Conservation (phyloP, 306 rosid species). For the Casuarina cunninghamiana region DNA sequence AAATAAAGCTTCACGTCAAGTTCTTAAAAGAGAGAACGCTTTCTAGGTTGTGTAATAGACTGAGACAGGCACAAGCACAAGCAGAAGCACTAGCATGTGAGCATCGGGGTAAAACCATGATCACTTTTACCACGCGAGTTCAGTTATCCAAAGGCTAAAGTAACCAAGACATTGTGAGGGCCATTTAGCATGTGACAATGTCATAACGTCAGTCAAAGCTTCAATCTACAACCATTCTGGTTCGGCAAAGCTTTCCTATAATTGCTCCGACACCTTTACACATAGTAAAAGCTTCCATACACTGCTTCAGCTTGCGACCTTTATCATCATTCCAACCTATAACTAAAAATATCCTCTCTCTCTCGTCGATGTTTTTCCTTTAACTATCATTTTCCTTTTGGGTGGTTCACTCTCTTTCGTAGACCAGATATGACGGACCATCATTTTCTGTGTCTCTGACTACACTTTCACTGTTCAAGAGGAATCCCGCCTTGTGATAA, state of each 20-base stretch:
- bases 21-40: slow-evolving; percentile 15
- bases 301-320: slow-evolving; percentile 42
- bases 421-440: slow-evolving; percentile 14
- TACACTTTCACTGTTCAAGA: slow-evolving; percentile 30
- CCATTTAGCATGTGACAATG: slow-evolving; percentile 29
- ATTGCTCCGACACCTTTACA: slow-evolving; percentile 31
- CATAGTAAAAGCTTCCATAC: slow-evolving; percentile 24
- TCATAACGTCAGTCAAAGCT: slow-evolving; percentile 26
- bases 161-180: slow-evolving; percentile 29
- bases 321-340: slow-evolving; percentile 46
- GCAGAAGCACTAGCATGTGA: slow-evolving; percentile 16
- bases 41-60: slow-evolving; percentile 8
- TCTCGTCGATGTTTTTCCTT: background rate
- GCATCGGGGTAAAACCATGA: slow-evolving; percentile 28
- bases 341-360: slow-evolving; percentile 21
- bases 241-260: slow-evolving; percentile 24
- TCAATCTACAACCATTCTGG: slow-evolving; percentile 24
- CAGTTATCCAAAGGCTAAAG: slow-evolving; percentile 25
- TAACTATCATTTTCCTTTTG: background rate
- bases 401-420: background rate
- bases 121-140: slow-evolving; percentile 28
- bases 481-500: slow-evolving; percentile 16
- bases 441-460: slow-evolving; percentile 43
- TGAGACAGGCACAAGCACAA: slow-evolving; percentile 3
- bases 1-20: background rate